Percentiles rank a stretch among this genome's conserved stretches.
Conservation (phyloP, 495 filamentous ascomycete genomes). For the Aspergillus nidulans region DNA sequence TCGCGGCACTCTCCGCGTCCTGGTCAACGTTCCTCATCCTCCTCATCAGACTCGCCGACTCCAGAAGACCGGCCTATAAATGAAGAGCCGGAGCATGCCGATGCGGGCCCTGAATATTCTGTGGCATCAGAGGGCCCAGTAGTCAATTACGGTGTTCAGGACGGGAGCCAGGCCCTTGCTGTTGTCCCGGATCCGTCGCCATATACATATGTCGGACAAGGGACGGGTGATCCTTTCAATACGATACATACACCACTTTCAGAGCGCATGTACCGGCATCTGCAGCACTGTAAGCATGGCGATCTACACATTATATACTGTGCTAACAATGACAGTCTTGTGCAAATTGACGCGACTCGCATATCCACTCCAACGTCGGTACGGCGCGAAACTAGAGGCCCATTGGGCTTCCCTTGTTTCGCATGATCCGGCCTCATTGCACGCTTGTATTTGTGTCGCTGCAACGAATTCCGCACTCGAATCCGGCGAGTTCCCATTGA, state of each 20-base stretch:
- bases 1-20: neutral
- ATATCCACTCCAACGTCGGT: conserved; percentile 38
- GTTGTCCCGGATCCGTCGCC: conserved; percentile 14
- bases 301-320: neutral
- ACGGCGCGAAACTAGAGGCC: conserved; percentile 33
- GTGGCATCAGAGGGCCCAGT: conserved; percentile 2
- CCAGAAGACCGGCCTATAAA: conserved; percentile 12
- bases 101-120: conserved; percentile 15
- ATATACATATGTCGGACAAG: conserved; percentile 30
- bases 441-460: conserved; percentile 42
- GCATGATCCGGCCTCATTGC: conserved; percentile 37
- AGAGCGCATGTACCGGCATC: conserved; percentile 40
- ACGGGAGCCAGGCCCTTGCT: conserved; percentile 10
- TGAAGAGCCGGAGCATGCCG: neutral
- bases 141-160: conserved; percentile 15
- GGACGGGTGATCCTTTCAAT: conserved; percentile 40
- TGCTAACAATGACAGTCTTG: conserved; percentile 28
- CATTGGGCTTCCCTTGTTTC: conserved; percentile 42
- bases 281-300: conserved; percentile 36
- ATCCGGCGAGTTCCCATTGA: conserved; percentile 34
- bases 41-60: conserved; percentile 9
- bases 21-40: neutral
- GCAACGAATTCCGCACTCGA: conserved; percentile 39
- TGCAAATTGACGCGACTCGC: conserved; percentile 38
- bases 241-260: conserved; percentile 38